Percentiles rank a stretch among this genome's conserved stretches.
phyloP scores from a whole-genome alignment of 2,329 filamentous ascomycete species.

The Coniochaeta sp. region DNA sequence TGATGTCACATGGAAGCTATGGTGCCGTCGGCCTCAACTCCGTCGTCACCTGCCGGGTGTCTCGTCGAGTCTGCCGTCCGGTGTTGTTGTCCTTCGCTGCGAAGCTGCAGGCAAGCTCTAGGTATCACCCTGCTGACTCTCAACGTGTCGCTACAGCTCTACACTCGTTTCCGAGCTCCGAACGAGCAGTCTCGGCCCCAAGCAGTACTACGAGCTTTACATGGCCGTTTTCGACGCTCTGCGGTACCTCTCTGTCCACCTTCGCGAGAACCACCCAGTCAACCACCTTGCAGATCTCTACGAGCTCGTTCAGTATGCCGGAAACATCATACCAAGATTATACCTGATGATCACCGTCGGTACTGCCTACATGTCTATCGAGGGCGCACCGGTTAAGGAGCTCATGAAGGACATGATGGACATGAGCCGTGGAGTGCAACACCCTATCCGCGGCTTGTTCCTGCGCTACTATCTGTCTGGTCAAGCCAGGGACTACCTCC shows the following conservation, averaged over 20 bases:
- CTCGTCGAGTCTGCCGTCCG: background rate
- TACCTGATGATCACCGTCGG: conserved; percentile 99
- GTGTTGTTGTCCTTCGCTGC: conserved; percentile 5
- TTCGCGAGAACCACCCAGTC: conserved; percentile 93
- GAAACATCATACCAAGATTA: conserved; percentile 91
- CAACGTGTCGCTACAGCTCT: conserved; percentile 52
- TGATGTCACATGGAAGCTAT: background rate
- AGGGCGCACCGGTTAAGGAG: conserved; percentile 97
- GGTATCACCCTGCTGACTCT: background rate
- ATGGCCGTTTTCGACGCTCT: conserved; percentile 98
- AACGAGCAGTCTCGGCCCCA: conserved; percentile 93
- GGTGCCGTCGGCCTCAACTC: background rate
- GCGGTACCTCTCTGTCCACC: conserved; percentile 90
- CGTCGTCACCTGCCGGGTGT: background rate
- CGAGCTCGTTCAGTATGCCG: conserved; percentile 95
- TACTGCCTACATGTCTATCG: conserved; percentile 97
- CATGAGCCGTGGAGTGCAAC: conserved; percentile 96
- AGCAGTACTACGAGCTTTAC: conserved; percentile 99
- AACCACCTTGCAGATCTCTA: conserved; percentile 98
- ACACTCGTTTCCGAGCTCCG: conserved; percentile 97
- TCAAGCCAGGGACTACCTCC: conserved; percentile 84
- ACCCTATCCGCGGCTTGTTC: conserved; percentile 91
- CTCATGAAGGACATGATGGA: conserved; percentile 99
- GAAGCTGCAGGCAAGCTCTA: background rate
- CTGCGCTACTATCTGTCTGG: conserved; percentile 93